Base-by-base conservation (phyloP, 2,329 filamentous ascomycete genomes). In the Cephalotrichum gorgonifer region DNA sequence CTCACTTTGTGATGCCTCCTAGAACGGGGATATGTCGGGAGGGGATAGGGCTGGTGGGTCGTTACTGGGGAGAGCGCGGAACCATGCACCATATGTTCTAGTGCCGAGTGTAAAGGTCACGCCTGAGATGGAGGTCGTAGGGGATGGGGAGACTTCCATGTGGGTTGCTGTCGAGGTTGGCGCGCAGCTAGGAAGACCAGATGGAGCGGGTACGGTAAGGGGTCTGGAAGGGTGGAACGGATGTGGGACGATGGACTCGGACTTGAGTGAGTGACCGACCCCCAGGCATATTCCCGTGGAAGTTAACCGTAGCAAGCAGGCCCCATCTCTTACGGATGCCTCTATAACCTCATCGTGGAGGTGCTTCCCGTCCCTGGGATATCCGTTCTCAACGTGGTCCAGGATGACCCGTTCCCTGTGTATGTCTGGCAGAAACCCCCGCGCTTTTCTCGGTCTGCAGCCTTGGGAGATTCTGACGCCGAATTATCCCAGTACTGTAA, bases 161-260 rank as follows among this genome's bases (percentile, higher is more conserved):
- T 78, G 71, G 75, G 69, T 64, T 2, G 71, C 73, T 3, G 63
- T 78, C 46, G 69, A 78, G 57, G 55, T 78, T 33, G 70, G 64
- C 14, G 65, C 67, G 8, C 67, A 67, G 43, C 53, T 71, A 5
- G 30, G 33, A 9, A 45, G 48, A 20, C 25, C 43, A 7, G 43
- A 50, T 28, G 47, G 47, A 15, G 20, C 28, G 42, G 26, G 17
- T 2, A 11, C 43, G 15, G 14, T 26, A 14, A 23, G 8, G 9
- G 15, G 30, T 5, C 14, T 25, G 26, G 17, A 30, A 6, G 11
- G 25, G 1, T 45, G 48, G 48, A 41, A 49, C 11, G 41, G 38
- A 31, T 43, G 46, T 25, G 48, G 43, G 11, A 43, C 30, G 8
- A 26, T 26, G 39, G 15, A 22, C 7, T n/a, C 45, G 2, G 33